phyloP scores from a whole-genome alignment of 306 rosid genomes.

The Cyclanthera cordifolia region DNA sequence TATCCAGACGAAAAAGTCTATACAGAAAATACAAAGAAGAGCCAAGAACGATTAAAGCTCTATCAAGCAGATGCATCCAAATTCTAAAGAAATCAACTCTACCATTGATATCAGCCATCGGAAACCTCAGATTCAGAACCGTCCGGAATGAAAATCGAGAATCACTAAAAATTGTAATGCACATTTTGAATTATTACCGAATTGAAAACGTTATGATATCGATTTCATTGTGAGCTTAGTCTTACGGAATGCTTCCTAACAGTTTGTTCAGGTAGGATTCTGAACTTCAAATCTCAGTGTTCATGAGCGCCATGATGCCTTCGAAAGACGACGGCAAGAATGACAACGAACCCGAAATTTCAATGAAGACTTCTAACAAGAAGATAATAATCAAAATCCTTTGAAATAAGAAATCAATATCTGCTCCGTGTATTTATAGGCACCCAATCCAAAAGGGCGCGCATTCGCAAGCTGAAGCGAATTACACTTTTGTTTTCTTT shows the following conservation, averaged over 20 bases:
- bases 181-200: not conserved
- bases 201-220: not conserved
- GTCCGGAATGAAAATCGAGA: not conserved
- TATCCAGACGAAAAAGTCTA: not conserved
- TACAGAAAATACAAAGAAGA: not conserved
- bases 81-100: not conserved
- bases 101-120: not conserved
- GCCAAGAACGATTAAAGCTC: not conserved
- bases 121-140: not conserved
- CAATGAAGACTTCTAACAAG: not conserved
- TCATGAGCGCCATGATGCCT: not conserved
- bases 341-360: not conserved
- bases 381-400: not conserved
- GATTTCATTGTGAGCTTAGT: not conserved
- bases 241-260: not conserved
- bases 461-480: not conserved
- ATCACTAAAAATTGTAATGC: not conserved
- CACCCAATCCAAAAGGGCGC: not conserved
- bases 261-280: not conserved
- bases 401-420: not conserved
- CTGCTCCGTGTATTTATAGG: not conserved
- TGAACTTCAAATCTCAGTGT: not conserved
- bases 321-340: not conserved
- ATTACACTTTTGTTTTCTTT: not conserved
- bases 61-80: not conserved